Evolutionary conservation across 176 grass and related monocot genomes (phyloP), one percentile per base, ranked within the genome.

Genomic region (Leersia perrieri): DNA sequence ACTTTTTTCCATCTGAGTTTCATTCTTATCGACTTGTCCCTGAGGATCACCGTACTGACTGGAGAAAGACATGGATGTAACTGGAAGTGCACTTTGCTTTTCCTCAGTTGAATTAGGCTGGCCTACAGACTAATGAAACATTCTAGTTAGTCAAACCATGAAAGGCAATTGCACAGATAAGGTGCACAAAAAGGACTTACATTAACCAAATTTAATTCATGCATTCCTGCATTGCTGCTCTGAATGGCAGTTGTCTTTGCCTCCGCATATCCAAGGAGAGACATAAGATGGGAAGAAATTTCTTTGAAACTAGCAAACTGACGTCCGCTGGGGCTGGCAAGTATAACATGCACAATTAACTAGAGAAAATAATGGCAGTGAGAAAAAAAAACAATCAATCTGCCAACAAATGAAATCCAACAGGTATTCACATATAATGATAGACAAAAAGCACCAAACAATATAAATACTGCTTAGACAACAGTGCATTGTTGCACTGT

Each of bases 221-320:
- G 45, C 38, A 74, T 63, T 86, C n/a, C 72, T 82, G 68, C 60
- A 32, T 36, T 51, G 25, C 27, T 83, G 47, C 36, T 88, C 63
- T 85, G 78, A 87, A 87, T 36, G 76, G 69, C 77, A 49, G 66
- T 42, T 70, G 60, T 16, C 47, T 75, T 83, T 71, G 62, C 58
- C 88, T 80, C 66, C 72, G 70, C 79, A 92, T 87, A 86, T 89
- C 93, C 91, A 88, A 99, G 44, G 82, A 96, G 86, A 71, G 92
- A 82, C 80, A 84, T 88, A 66, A 99, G 81, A 75, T 96, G 96
- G 14, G 91, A 84, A 79, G 97, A 90, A 33, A 99, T 85, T 86
- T 99, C 92, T 76, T 90, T 96, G 79, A 90, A 99, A 65, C 89
- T 96, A 39, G 79, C 79, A 68, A 99, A 99, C 36, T 99, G 97